Conservation (phyloP, 768 basidiomycete genomes). For the Suillus spraguei region DNA sequence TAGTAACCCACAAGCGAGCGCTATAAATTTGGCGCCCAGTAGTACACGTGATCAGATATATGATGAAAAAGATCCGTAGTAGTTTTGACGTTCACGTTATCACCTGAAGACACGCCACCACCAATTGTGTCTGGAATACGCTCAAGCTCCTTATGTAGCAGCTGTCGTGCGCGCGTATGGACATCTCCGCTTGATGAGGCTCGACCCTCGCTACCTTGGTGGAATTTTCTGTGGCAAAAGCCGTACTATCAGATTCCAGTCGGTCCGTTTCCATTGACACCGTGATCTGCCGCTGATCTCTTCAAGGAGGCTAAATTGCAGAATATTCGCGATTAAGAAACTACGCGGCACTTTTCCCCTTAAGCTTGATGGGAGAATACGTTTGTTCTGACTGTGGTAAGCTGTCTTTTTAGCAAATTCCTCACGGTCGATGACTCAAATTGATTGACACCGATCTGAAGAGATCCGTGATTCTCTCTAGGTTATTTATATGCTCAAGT, state of each 20-base stretch:
- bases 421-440: background rate
- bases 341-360: slow-evolving; percentile 1
- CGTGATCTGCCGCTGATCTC: slow-evolving; percentile 8
- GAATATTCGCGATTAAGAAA: slow-evolving; percentile 6
- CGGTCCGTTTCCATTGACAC: slow-evolving; percentile 7
- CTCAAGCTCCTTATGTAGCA: background rate
- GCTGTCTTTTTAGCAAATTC: slow-evolving; percentile 8
- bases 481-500: slow-evolving; percentile 8
- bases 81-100: background rate
- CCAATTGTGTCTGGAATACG: background rate
- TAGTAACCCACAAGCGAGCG: too few species aligned
- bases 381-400: slow-evolving; percentile 7
- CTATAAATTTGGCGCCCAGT: too few species aligned
- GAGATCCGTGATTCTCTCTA: slow-evolving; percentile 1
- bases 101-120: background rate
- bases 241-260: slow-evolving; percentile 1
- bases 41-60: too few species aligned
- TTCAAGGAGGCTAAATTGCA: slow-evolving; percentile 11
- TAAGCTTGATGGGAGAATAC: slow-evolving; percentile 1
- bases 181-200: background rate
- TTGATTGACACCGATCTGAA: background rate
- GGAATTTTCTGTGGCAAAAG: background rate
- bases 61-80: background rate
- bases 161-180: background rate
- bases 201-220: background rate